Conservation (phyloP, 768 basidiomycete genomes). For the Cystobasidium ongulense region DNA sequence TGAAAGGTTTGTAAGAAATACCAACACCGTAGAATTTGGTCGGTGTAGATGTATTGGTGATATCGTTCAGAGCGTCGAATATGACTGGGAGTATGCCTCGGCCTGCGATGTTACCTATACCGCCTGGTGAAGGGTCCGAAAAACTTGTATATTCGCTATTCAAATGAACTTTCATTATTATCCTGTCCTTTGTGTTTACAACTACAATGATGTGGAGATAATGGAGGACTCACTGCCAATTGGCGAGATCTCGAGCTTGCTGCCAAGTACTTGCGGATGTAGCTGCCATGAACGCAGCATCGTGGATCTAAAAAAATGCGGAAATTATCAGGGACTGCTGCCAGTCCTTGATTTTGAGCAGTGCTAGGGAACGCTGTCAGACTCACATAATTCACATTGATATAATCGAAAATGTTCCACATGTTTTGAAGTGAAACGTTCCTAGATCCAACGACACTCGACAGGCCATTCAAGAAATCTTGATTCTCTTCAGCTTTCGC, state of each 20-base stretch:
- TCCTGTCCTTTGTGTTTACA: slow-evolving; percentile 58
- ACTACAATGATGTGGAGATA: slow-evolving; percentile 60
- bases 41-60: slow-evolving; percentile 55
- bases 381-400: slow-evolving; percentile 56
- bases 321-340: too few species aligned
- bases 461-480: slow-evolving; percentile 1
- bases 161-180: slow-evolving; percentile 52
- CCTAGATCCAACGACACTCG: slow-evolving; percentile 24
- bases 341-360: too few species aligned
- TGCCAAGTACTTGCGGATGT: slow-evolving; percentile 47
- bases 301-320: slow-evolving; percentile 50
- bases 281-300: slow-evolving; percentile 63
- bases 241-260: slow-evolving; percentile 65
- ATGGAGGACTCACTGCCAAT: slow-evolving; percentile 53
- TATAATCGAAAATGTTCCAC: slow-evolving; percentile 38
- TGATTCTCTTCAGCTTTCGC: slow-evolving; percentile 2
- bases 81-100: slow-evolving; percentile 21
- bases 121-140: neutral
- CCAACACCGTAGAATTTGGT: slow-evolving; percentile 69
- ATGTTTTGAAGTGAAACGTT: slow-evolving; percentile 22
- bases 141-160: slow-evolving; percentile 56
- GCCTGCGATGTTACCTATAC: slow-evolving; percentile 11
- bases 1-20: slow-evolving; percentile 86
- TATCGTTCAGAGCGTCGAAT: slow-evolving; percentile 8
- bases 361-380: slow-evolving; percentile 41